Evolutionary conservation across 2,329 filamentous ascomycete species (phyloP), one percentile per base, ranked within the genome.

Genomic region (Teratosphaeriaceae sp.): DNA sequence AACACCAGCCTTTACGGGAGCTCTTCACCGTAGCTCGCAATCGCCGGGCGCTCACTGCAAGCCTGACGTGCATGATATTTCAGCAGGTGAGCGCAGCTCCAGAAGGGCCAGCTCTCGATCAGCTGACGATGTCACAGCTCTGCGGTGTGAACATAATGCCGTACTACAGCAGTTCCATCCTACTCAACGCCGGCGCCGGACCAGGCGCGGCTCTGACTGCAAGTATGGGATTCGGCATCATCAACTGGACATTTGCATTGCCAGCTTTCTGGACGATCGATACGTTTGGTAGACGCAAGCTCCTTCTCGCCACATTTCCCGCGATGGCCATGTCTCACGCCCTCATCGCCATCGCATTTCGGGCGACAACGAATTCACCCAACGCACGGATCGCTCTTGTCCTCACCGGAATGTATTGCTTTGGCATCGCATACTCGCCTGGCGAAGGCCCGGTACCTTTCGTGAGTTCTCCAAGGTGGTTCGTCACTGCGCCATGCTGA

Each of bases 371-470:
- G n/a, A n/a, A n/a, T n/a, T n/a, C n/a, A n/a, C n/a, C n/a, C n/a
- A n/a, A n/a, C n/a, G 34, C 15, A 22, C 15, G 6, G 15, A 49
- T 57, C 19, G 52, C 55, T 1, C 59, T 79, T 27, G 80, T 80
- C 54, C n/a, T n/a, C n/a, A n/a, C n/a, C n/a, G n/a, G n/a, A n/a
- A 64, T 79, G 18, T 79, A 75, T 56, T 61, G 79, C 2, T 79
- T 77, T 43, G 71, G 70, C 8, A 51, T 53, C 26, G 38, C 62
- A 44, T 64, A 64, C 50, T 55, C 51, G 7, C 66, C 66, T 3
- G 68, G 69, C 11, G 65, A 70, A 56, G 69, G 69, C 1, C 68
- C 77, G 2, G 49, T 49, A 12, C 48, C 42, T 16, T 42, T 30
- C 11, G n/a, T n/a, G n/a, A n/a, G n/a, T n/a, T n/a, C n/a, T n/a